Base-by-base conservation (phyloP, 768 basidiomycete genomes). In the Pleurotus giganteus region DNA sequence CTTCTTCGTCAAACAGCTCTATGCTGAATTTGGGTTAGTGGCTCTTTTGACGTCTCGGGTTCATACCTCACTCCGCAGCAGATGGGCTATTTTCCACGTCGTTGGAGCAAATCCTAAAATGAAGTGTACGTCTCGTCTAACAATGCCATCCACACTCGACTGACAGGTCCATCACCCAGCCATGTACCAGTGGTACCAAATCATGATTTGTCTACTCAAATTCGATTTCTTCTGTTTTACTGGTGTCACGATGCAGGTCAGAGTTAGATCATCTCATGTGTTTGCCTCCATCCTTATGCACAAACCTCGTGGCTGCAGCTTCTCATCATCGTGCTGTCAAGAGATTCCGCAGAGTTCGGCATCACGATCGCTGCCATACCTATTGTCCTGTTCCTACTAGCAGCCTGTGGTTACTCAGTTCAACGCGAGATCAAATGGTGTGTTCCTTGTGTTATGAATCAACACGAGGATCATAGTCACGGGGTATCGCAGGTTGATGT, bases 31-130 rank as follows among this genome's bases (percentile, higher is more conserved):
- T 64, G 91, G 91, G 91, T 91, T 66, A 52, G 85, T 62, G 15
- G n/a, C 15, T 36, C 49, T 58, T 60, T 56, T 46, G 42, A n/a
- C 39, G 6, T 54, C 7, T 47, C 50, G 24, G 29, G 15, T 11
- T 31, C 15, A 7, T 8, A 17, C 31, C 41, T 24, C n/a, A 23
- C 17, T 54, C 56, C 28, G 50, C 39, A 23, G 12, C 58, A 92
- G 91, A 41, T 94, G 91, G 92, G 90, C 89, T 36, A 89, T 94
- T 64, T 94, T 94, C 75, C 91, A 92, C 63, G 84, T 89, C 31
- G 90, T 93, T 19, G 91, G 90, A 28, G 91, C 91, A 31, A 89
- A 91, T 61, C 88, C 88, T 8, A 86, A 78, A 61, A 85, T 89
- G 82, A 93, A 92, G 71, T 80, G 91, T 91, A 58, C 55, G 83